Percentiles rank a stretch among this genome's conserved stretches.
Conservation (phyloP, 2,329 filamentous ascomycete species). For the Diplodia mutila region DNA sequence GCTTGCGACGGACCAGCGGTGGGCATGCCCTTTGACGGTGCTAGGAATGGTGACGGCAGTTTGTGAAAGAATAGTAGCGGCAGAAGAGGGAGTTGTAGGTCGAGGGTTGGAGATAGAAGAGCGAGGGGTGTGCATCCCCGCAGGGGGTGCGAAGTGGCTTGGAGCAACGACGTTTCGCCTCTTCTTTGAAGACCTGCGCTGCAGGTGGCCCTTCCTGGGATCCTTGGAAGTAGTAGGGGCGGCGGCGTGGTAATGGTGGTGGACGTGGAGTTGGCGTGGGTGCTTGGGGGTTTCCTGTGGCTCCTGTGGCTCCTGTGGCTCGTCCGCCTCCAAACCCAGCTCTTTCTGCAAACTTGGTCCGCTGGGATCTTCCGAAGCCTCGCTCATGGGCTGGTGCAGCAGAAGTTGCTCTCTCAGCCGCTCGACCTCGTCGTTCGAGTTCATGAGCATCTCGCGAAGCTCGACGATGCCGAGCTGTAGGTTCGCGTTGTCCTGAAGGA, state of each 20-base stretch:
- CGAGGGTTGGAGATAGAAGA: constrained; percentile 43
- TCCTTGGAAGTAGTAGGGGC: constrained; percentile 35
- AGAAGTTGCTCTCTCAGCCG: constrained; percentile 79
- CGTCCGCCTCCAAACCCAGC: constrained; percentile 53
- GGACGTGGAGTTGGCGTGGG: constrained; percentile 68
- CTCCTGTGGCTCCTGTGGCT: not conserved
- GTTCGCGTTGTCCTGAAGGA: constrained; percentile 92
- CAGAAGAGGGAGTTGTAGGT: constrained; percentile 50
- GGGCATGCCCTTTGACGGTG: constrained; percentile 40
- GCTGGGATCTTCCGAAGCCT: constrained; percentile 39
- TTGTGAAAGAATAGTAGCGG: constrained; percentile 66
- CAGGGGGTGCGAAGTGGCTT: constrained; percentile 51
- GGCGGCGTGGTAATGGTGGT: constrained; percentile 82
- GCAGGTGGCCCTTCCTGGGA: constrained; percentile 46
- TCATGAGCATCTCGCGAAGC: constrained; percentile 84
- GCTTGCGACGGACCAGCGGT: constrained; percentile 69
- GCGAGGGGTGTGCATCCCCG: constrained; percentile 42
- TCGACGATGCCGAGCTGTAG: constrained; percentile 91
- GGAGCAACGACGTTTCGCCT: constrained; percentile 68
- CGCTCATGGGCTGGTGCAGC: constrained; percentile 71
- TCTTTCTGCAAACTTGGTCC: constrained; percentile 71
- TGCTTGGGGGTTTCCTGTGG: constrained; percentile 33
- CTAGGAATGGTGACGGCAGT: constrained; percentile 61
- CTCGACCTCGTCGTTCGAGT: constrained; percentile 93
- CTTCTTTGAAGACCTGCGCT: constrained; percentile 69